Conservation (phyloP, 495 filamentous ascomycete genomes). For the Penicillium ucsense region DNA sequence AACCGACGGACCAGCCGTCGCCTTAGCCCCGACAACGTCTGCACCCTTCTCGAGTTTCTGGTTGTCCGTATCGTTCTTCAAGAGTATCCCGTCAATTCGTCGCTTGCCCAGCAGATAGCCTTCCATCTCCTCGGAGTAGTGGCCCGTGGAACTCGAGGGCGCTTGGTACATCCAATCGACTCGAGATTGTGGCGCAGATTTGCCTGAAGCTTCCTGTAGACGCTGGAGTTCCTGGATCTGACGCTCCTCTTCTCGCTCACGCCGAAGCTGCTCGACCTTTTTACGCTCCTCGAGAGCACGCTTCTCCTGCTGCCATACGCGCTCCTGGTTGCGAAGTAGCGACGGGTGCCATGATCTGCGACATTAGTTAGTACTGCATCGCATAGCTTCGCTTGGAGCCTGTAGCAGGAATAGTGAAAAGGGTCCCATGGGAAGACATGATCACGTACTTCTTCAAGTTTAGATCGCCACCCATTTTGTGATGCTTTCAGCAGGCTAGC, state of each 20-base stretch:
- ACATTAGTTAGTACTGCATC: conserved; percentile 6
- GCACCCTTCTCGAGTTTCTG: conserved; percentile 76
- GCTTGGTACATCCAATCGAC: conserved; percentile 99
- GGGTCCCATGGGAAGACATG: too few relatives aligned
- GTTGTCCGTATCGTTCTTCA: conserved; percentile 65
- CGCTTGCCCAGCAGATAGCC: conserved; percentile 88
- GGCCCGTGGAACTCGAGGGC: conserved; percentile 65
- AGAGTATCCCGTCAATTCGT: conserved; percentile 71
- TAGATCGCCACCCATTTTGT: conserved; percentile 75
- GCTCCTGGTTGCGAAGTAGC: conserved; percentile 70
- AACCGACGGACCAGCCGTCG: conserved; percentile 47
- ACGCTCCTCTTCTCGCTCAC: conserved; percentile 91
- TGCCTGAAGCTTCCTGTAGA: conserved; percentile 82
- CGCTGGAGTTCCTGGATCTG: conserved; percentile 84
- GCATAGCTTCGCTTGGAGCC: too few relatives aligned
- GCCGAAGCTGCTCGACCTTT: conserved; percentile 71
- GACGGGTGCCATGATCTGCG: conserved; percentile 75
- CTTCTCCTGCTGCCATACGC: conserved; percentile 80
- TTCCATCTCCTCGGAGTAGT: conserved; percentile 87
- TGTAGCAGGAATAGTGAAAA: background rate
- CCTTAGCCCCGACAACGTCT: conserved; percentile 53
- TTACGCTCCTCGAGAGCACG: conserved; percentile 95
- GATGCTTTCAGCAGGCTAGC: conserved; percentile 3
- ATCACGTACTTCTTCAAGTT: conserved; percentile 74
- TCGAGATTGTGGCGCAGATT: conserved; percentile 58